Evolutionary conservation across 1,284 basidiomycete species (phyloP).

Genomic region (Irpex sp.): DNA sequence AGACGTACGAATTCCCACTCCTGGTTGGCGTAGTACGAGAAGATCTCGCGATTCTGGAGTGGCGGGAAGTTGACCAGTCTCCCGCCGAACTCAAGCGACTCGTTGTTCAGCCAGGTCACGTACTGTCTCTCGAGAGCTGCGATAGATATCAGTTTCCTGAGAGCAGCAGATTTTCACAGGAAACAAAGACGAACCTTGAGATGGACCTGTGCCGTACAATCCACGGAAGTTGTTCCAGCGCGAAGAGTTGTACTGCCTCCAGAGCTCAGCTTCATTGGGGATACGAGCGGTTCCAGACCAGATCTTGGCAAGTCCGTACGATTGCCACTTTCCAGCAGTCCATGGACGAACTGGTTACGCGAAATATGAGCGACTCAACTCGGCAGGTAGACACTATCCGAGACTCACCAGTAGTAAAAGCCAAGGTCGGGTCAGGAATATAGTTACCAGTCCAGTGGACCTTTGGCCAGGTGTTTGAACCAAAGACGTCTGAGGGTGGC

Average conservation of each 20-base stretch:
- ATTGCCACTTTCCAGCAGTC: slow-evolving; percentile 2
- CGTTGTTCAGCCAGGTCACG: slow-evolving; percentile 27
- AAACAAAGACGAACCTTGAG: slow-evolving; percentile 10
- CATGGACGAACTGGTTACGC: background rate
- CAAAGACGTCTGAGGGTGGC: slow-evolving; percentile 3
- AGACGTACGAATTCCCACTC: slow-evolving; percentile 3
- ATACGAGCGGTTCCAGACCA: slow-evolving; percentile 2
- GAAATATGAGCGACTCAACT: background rate
- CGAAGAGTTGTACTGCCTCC: slow-evolving; percentile 12
- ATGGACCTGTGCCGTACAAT: slow-evolving; percentile 15
- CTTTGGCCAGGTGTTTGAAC: background rate
- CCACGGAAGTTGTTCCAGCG: slow-evolving; percentile 20
- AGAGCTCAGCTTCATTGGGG: slow-evolving; percentile 2
- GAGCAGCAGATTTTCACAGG: background rate
- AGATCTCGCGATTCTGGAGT: slow-evolving; percentile 1
- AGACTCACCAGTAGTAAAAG: slow-evolving; percentile 1
- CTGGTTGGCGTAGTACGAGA: slow-evolving; percentile 6
- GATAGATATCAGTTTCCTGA: background rate
- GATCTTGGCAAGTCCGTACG: slow-evolving; percentile 1
- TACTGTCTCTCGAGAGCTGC: slow-evolving; percentile 21
- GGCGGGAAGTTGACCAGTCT: slow-evolving; percentile 14
- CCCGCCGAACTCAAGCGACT: slow-evolving; percentile 22
- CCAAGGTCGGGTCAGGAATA: slow-evolving; percentile 1
- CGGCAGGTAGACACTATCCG: background rate
- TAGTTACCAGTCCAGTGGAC: slow-evolving; percentile 6